A percentile compares a stretch with the other conserved stretches of the same genome.
Conservation (phyloP, 306 rosid species). For the Dicorynia guianensis region DNA sequence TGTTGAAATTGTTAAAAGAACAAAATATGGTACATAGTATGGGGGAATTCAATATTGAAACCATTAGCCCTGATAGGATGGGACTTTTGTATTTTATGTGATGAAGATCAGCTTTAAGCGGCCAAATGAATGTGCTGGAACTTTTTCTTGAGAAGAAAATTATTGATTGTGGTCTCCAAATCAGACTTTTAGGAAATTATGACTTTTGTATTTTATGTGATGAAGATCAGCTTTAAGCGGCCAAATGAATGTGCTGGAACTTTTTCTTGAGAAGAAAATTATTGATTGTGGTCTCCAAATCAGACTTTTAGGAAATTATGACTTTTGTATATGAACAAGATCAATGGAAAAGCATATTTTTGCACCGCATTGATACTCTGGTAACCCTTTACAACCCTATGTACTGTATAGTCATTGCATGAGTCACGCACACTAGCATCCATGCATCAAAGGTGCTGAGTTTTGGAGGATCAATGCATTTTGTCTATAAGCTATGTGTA, state of each 20-base stretch:
- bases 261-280: constrained; percentile 4
- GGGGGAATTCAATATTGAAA: constrained; percentile 1
- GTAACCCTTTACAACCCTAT: constrained; percentile 11
- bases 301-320: constrained; percentile 14
- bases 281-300: constrained; percentile 10
- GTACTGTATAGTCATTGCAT: constrained; percentile 13
- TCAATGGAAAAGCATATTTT: constrained; percentile 16
- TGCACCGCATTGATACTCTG: neutral
- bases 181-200: constrained; percentile 12
- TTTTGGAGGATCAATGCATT: too few species aligned
- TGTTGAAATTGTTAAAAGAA: constrained; percentile 12
- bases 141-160: constrained; percentile 6
- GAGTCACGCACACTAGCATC: constrained; percentile 9
- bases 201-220: constrained; percentile 2
- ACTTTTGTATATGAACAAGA: neutral
- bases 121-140: neutral
- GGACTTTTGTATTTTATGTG: constrained; percentile 1
- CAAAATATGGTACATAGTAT: neutral
- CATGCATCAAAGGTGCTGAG: neutral
- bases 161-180: constrained; percentile 6
- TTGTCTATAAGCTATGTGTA: too few species aligned
- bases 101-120: neutral
- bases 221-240: neutral
- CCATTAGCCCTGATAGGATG: neutral
- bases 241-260: neutral